Conservation (phyloP, 176 grass and related monocot genomes). For the Saccharum spontaneum region DNA sequence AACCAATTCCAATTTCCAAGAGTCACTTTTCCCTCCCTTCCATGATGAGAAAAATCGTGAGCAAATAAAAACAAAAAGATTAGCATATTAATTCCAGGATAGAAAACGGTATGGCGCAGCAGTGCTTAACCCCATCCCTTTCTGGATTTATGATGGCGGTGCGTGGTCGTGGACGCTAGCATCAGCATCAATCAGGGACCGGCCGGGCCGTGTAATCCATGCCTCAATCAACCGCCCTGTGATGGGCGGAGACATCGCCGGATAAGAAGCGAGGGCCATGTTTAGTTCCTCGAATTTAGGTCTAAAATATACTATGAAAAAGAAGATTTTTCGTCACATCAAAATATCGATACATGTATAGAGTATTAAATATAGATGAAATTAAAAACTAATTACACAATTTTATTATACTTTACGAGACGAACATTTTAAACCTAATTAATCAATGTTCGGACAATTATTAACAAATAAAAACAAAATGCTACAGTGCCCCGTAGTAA, state of each 20-base stretch:
- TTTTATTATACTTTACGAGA: too few relatives aligned
- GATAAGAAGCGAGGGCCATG: conserved; percentile 13
- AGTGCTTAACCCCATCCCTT: background rate
- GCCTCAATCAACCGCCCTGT: background rate
- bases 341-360: too few relatives aligned
- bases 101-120: conserved; percentile 28
- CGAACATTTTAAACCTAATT: too few relatives aligned
- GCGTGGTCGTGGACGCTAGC: background rate
- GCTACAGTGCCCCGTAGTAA: too few relatives aligned
- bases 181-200: background rate
- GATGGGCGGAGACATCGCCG: background rate
- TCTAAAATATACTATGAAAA: too few relatives aligned
- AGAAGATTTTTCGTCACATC: too few relatives aligned
- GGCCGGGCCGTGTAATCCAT: background rate
- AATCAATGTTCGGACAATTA: too few relatives aligned
- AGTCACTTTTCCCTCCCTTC: background rate
- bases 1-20: conserved; percentile 34
- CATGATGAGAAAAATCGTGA: background rate
- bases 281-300: too few relatives aligned
- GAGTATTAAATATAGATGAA: too few relatives aligned
- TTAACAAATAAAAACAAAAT: too few relatives aligned
- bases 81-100: background rate
- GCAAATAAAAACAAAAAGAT: background rate
- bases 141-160: conserved; percentile 16
- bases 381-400: too few relatives aligned